Evolutionary conservation across 2,329 filamentous ascomycete genomes (phyloP).

Genomic region (Lasiodiplodia gonubiensis): DNA sequence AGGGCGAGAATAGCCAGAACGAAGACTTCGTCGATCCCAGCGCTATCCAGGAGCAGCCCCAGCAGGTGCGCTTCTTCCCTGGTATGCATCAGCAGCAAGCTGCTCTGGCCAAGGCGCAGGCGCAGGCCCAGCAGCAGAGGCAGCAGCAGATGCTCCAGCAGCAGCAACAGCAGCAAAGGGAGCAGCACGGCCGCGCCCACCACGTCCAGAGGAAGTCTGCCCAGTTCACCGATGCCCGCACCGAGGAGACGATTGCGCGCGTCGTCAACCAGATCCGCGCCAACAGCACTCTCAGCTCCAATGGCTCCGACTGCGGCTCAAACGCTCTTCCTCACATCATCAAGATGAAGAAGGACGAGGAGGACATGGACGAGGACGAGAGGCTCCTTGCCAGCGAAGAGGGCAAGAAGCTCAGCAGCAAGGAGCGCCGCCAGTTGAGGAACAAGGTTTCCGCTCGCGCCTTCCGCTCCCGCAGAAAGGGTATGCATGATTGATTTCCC

Average conservation of each 20-base stretch:
- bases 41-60: conserved; percentile 68
- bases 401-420: conserved; percentile 98
- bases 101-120: conserved; percentile 53
- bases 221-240: conserved; percentile 52
- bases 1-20: conserved; percentile 47
- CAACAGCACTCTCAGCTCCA: conserved; percentile 64
- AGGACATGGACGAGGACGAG: conserved; percentile 99
- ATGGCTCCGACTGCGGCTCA: conserved; percentile 55
- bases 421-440: conserved; percentile 93
- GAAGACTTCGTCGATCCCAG: conserved; percentile 74
- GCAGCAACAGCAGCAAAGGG: conserved; percentile 45
- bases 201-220: conserved; percentile 41
- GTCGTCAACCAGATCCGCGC: conserved; percentile 91
- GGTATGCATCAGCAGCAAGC: conserved; percentile 92
- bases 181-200: conserved; percentile 37
- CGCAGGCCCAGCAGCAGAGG: conserved; percentile 53
- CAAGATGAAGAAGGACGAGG: conserved; percentile 87
- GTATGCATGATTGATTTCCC: conserved; percentile 61
- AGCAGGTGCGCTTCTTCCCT: conserved; percentile 78
- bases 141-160: conserved; percentile 61
- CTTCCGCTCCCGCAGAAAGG: conserved; percentile 97
- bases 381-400: conserved; percentile 92
- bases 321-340: conserved; percentile 68
- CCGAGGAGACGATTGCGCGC: conserved; percentile 91
- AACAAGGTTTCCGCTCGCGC: conserved; percentile 99